Conservation (phyloP, 176 grass and related monocot species). For the Thalia dealbata region DNA sequence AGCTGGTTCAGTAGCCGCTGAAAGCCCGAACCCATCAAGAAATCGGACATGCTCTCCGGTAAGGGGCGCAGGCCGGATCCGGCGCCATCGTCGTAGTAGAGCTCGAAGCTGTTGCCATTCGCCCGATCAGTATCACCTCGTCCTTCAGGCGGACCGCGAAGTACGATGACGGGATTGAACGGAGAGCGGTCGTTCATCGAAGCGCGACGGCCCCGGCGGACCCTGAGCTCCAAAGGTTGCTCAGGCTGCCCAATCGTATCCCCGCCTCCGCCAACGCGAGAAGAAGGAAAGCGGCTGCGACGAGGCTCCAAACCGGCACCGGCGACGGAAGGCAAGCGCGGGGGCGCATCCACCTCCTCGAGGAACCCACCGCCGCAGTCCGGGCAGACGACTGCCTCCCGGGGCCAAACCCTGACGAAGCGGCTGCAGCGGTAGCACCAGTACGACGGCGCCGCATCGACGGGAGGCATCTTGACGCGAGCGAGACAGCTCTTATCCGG, state of each 20-base stretch:
- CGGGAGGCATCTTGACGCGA: background rate
- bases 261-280: background rate
- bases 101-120: background rate
- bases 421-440: slow-evolving; percentile 10
- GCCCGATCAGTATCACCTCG: background rate
- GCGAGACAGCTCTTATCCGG: background rate
- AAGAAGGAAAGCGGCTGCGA: background rate
- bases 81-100: slow-evolving; percentile 1
- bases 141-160: background rate
- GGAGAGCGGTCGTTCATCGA: background rate
- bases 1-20: slow-evolving; percentile 3
- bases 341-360: slow-evolving; percentile 2
- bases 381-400: slow-evolving; percentile 2
- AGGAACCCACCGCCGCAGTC: slow-evolving; percentile 8
- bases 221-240: too few relatives aligned
- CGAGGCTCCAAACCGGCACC: background rate
- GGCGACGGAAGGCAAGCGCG: background rate
- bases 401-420: slow-evolving; percentile 4
- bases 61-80: slow-evolving; percentile 2
- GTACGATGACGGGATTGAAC: slow-evolving; percentile 10
- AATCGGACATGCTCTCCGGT: background rate
- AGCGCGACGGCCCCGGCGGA: background rate
- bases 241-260: background rate
- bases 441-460: slow-evolving; percentile 1
- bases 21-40: slow-evolving; percentile 2